Base-by-base conservation (phyloP, 1,284 basidiomycete species). In the Rugosomyces carneus region DNA sequence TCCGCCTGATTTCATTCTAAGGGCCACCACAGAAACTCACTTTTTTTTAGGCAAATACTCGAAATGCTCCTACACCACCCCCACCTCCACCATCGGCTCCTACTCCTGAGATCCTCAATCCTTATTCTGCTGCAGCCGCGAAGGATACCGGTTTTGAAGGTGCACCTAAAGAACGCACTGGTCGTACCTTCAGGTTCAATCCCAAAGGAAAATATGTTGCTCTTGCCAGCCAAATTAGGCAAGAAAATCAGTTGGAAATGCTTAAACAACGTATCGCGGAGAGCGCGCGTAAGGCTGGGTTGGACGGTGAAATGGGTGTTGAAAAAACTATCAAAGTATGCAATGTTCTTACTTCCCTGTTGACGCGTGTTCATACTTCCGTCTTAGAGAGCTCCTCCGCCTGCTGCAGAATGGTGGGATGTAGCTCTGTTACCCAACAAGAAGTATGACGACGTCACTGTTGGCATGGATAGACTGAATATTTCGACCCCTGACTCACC, bases 361-460 rank as follows among this genome's bases (percentile, higher is more conserved):
- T 36, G 19, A 35, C 37, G 11, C 44, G 11, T 23, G 11, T 5
- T 15, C 4, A 40, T 27, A 24, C 2, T 16, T 31, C 10, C 41
- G 5, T 26, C n/a, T 26, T 57, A 93, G 83, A 76, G 93, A 37
- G 79, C 82, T 47, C 76, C 85, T 0, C 95, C 95, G 3, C 96
- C 95, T 0, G 84, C 82, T 4, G 78, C 87, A 6, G 95, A 99
- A 65, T 99, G 95, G 95, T 99, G 96, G 95, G 96, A 99, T 65
- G 81, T 78, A 24, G 80, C 89, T 0, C 71, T 97, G n/a, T 68
- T 99, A 8, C 85, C 89, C 0, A 80, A 74, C 56, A 81, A 84
- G 62, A 76, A 71, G 1, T 98, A 98, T 63, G 79, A 84, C 44
- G 89, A 92, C 51, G 63, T 94, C 42, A 68, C 63, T 1, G 57